Evolutionary conservation across 1,284 basidiomycete genomes (phyloP).

Genomic region (Paramarasmius palmivorus): DNA sequence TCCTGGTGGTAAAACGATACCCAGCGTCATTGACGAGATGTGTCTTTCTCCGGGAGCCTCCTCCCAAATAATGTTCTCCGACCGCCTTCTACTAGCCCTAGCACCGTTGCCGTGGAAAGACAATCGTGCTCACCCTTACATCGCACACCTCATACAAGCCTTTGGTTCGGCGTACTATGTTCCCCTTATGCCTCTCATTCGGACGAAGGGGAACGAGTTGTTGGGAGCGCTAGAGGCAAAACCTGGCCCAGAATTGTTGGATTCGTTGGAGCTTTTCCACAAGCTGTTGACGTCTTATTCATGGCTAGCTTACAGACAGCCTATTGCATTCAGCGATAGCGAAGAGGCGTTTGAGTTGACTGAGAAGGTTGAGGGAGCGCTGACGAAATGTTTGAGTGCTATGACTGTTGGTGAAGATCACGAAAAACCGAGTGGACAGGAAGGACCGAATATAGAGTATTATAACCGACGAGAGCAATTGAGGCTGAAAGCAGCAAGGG

Average conservation of each 20-base stretch:
- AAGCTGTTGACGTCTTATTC: slow-evolving; percentile 82
- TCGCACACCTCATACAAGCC: slow-evolving; percentile 35
- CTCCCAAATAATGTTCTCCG: slow-evolving; percentile 41
- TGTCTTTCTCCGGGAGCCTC: slow-evolving; percentile 17
- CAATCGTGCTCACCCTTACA: slow-evolving; percentile 26
- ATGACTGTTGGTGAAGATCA: too few species aligned
- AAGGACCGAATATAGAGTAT: too few species aligned
- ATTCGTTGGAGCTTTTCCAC: slow-evolving; percentile 76
- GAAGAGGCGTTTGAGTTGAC: slow-evolving; percentile 58
- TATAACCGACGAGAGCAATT: too few species aligned
- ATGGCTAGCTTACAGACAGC: slow-evolving; percentile 85
- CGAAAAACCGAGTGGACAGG: too few species aligned
- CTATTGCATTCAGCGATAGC: slow-evolving; percentile 70
- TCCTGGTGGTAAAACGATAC: neutral
- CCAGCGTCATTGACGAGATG: slow-evolving; percentile 43
- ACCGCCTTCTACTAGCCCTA: slow-evolving; percentile 48
- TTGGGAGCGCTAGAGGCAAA: slow-evolving; percentile 35
- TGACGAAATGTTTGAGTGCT: slow-evolving; percentile 64
- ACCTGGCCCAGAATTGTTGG: slow-evolving; percentile 5
- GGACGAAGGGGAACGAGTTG: slow-evolving; percentile 33
- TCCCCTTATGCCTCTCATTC: slow-evolving; percentile 31
- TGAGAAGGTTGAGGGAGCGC: slow-evolving; percentile 63
- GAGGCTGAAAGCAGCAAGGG: too few species aligned
- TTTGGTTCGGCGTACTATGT: slow-evolving; percentile 38
- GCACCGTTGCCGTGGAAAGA: slow-evolving; percentile 51